Percentiles rank a stretch among this genome's conserved stretches.
phyloP scores from a whole-genome alignment of 768 basidiomycete genomes.

The Auriculariales sp. region DNA sequence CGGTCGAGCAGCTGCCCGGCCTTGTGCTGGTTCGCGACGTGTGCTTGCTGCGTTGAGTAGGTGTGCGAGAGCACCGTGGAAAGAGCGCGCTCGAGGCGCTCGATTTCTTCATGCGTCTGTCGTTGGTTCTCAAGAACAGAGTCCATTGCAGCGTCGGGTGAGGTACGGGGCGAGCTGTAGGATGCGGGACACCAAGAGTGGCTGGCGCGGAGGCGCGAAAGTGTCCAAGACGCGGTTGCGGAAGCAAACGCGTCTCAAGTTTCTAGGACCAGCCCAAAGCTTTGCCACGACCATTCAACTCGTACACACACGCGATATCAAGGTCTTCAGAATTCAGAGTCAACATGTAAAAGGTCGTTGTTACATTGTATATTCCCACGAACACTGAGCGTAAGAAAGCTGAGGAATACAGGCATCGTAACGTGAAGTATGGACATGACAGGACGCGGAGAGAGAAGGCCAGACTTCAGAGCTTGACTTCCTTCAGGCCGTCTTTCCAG shows the following conservation, averaged over 20 bases:
- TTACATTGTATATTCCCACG: too few species aligned
- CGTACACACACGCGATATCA: too few species aligned
- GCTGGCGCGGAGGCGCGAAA: too few species aligned
- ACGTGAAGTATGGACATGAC: too few species aligned
- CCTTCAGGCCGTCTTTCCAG: conserved; percentile 92
- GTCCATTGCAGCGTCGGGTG: conserved; percentile 46
- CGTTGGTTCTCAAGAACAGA: conserved; percentile 88
- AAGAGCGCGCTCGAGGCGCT: conserved; percentile 78
- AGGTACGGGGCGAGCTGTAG: not conserved
- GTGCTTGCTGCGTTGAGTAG: conserved; percentile 43
- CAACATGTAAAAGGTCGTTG: too few species aligned
- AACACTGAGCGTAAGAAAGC: too few species aligned
- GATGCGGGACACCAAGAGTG: conserved; percentile 1
- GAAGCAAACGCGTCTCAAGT: too few species aligned
- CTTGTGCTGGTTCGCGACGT: conserved; percentile 71
- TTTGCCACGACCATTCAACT: too few species aligned
- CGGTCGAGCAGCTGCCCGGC: conserved; percentile 81
- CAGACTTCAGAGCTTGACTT: conserved; percentile 45
- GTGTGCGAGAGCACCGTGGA: conserved; percentile 68
- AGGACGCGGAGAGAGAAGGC: not conserved
- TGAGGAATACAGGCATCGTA: too few species aligned
- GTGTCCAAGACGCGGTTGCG: too few species aligned
- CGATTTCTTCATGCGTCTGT: conserved; percentile 90
- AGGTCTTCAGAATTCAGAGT: too few species aligned
- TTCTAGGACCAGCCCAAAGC: too few species aligned